Evolutionary conservation across 306 rosid species (phyloP).

Genomic region (Lagenaria siceraria): DNA sequence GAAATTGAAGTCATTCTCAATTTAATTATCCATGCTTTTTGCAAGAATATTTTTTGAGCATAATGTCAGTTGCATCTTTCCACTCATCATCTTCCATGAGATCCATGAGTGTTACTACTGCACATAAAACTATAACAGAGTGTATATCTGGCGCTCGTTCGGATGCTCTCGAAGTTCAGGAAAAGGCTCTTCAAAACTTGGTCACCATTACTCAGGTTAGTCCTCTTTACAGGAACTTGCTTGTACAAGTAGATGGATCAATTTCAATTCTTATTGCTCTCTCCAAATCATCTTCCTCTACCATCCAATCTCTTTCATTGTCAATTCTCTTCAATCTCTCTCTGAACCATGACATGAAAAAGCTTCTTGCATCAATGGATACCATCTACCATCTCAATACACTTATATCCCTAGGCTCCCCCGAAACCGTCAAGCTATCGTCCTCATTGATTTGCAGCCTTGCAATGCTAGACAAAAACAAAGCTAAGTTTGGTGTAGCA

Average conservation of each 20-base stretch:
- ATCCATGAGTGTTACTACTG: constrained; percentile 25
- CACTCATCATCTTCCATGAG: background rate
- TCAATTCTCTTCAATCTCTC: constrained; percentile 76
- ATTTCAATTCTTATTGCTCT: constrained; percentile 35
- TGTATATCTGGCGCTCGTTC: constrained; percentile 31
- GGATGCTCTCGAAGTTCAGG: constrained; percentile 22
- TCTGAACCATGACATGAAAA: constrained; percentile 51
- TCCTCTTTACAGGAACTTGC: constrained; percentile 45
- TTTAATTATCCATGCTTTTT: background rate
- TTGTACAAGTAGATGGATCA: constrained; percentile 43
- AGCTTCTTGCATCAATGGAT: constrained; percentile 46
- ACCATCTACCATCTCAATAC: constrained; percentile 50
- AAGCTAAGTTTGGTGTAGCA: constrained; percentile 77
- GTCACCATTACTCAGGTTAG: constrained; percentile 57
- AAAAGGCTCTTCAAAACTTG: constrained; percentile 46
- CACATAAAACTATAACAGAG: constrained; percentile 19
- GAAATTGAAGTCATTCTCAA: background rate
- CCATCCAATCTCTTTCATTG: constrained; percentile 40
- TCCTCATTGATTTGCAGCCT: constrained; percentile 58
- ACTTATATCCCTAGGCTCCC: constrained; percentile 20
- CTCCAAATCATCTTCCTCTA: constrained; percentile 37
- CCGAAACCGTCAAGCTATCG: constrained; percentile 34
- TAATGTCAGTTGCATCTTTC: constrained; percentile 3
- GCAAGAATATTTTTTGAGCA: background rate
- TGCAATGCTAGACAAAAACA: constrained; percentile 76